Evolutionary conservation across 371 early-diverging fungal species (phyloP).

Genomic region (Saksenaea oblongispora): DNA sequence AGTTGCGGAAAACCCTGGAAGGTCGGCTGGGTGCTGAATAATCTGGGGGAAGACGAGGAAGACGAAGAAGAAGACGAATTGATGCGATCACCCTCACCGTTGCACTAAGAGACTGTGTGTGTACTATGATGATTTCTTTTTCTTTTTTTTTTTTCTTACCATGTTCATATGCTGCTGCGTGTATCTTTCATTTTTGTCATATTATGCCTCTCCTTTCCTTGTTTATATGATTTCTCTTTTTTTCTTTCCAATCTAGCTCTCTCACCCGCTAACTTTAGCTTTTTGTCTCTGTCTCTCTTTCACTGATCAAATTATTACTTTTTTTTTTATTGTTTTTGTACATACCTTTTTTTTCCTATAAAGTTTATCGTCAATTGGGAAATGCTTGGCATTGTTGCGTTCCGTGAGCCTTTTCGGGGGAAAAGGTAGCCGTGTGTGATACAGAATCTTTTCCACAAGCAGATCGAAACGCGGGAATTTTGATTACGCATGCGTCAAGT

Average conservation of each 20-base stretch:
- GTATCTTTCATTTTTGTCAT: neutral
- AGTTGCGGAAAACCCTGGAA: slow-evolving; percentile 46
- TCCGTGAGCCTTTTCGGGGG: neutral
- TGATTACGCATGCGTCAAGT: neutral
- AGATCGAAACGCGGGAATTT: neutral
- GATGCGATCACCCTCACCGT: neutral
- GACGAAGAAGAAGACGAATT: slow-evolving; percentile 18
- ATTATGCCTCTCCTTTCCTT: slow-evolving; percentile 1
- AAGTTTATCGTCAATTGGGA: neutral
- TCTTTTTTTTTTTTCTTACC: neutral
- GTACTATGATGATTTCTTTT: neutral
- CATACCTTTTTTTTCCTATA: neutral
- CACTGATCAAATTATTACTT: neutral
- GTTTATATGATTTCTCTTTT: neutral
- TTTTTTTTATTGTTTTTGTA: neutral
- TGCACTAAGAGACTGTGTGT: neutral
- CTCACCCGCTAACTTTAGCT: neutral
- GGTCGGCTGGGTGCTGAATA: slow-evolving; percentile 49
- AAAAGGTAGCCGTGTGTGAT: neutral
- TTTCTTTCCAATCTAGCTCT: neutral
- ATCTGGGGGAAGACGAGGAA: slow-evolving; percentile 21
- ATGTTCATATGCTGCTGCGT: neutral
- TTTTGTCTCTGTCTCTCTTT: neutral
- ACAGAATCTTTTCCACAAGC: neutral
- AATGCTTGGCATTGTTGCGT: neutral